Evolutionary conservation across 1,284 basidiomycete species (phyloP).

Genomic region (Ganoderma sp.): DNA sequence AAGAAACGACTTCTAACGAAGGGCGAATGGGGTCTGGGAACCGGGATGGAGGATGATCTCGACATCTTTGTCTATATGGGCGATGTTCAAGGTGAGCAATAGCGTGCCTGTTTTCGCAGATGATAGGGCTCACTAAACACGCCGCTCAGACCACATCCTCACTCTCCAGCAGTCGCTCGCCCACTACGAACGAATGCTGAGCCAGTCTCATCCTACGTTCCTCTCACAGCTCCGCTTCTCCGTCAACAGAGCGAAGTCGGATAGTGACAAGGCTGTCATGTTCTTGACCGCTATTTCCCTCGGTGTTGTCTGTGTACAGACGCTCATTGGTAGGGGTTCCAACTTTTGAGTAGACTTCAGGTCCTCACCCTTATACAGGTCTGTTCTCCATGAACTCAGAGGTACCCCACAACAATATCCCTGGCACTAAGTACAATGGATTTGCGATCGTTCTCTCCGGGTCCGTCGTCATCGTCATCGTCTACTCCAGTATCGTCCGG

Average conservation of each 20-base stretch:
- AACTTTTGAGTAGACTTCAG: too few species aligned
- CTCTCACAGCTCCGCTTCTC: slow-evolving; percentile 76
- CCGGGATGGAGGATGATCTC: slow-evolving; percentile 52
- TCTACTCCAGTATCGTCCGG: slow-evolving; percentile 52
- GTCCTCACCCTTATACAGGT: slow-evolving; percentile 48
- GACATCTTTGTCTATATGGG: slow-evolving; percentile 89
- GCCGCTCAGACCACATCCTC: slow-evolving; percentile 81
- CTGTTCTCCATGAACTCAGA: slow-evolving; percentile 54
- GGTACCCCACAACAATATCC: slow-evolving; percentile 33
- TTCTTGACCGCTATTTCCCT: slow-evolving; percentile 72
- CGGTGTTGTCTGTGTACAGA: slow-evolving; percentile 72
- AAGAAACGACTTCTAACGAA: slow-evolving; percentile 69
- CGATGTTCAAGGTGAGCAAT: slow-evolving; percentile 82
- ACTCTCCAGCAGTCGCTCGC: slow-evolving; percentile 84
- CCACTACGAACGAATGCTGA: slow-evolving; percentile 90
- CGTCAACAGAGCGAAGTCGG: slow-evolving; percentile 64
- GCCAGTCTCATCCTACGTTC: slow-evolving; percentile 88
- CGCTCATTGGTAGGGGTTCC: slow-evolving; percentile 61
- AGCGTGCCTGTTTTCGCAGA: not conserved
- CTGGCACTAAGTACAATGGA: slow-evolving; percentile 41
- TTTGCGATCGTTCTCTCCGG: slow-evolving; percentile 58
- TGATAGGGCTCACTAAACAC: slow-evolving; percentile 3
- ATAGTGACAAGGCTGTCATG: slow-evolving; percentile 72
- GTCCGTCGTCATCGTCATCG: slow-evolving; percentile 46
- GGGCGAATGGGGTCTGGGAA: slow-evolving; percentile 47